Base-by-base conservation (phyloP, 1,284 basidiomycete genomes). In the Pisolithus thermaeus region DNA sequence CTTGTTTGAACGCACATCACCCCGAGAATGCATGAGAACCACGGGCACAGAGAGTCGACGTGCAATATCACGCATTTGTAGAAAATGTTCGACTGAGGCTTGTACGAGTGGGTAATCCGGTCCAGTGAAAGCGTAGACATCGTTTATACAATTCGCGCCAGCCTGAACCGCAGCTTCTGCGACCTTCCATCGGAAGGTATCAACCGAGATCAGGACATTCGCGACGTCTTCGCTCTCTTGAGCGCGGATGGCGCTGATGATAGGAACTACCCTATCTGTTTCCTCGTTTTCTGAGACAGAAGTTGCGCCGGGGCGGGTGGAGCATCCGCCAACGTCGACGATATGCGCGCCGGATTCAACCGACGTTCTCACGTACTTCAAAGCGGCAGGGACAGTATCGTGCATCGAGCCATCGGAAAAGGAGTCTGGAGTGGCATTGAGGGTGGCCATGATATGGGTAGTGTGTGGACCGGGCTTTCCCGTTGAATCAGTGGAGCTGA, bases 371-470 rank as follows among this genome's bases (percentile, higher is more conserved):
- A 73, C 73, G 55, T 85, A 88, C 2, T 60, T 56, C 11, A 87
- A 59, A 0, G 82, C 84, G 11, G 72, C 65, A 0, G 73, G 59
- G 6, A 82, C 54, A 0, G 72, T 73, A 57, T 78, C 73, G 62
- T 90, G 74, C 39, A 71, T 67, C 1, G 85, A 79, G 6, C 93
- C 93, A 58, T 98, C 94, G 0, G 95, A 98, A 72, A 99, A 99
- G 0, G 94, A 97, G 70, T 99, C 95, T 1, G 97, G 97, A 0
- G 97, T 99, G 3, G 82, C 80, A 65, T 99, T 98, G 58, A 99
- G 79, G 4, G 93, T 97, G 0, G 89, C 90, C 97, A 99, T 99
- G 53, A 98, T 69, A 53, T 80, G 78, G 1, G 91, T 93, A 57
- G 73, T 76, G 12, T 25, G 55, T 32, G 52, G 58, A 39, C 7